Percentiles rank a stretch among this genome's conserved stretches.
These are phyloP conservation scores for Aspergillus sp. DNA, from an alignment of 2,329 filamentous ascomycete species.

Conservation along the genomic window DNA sequence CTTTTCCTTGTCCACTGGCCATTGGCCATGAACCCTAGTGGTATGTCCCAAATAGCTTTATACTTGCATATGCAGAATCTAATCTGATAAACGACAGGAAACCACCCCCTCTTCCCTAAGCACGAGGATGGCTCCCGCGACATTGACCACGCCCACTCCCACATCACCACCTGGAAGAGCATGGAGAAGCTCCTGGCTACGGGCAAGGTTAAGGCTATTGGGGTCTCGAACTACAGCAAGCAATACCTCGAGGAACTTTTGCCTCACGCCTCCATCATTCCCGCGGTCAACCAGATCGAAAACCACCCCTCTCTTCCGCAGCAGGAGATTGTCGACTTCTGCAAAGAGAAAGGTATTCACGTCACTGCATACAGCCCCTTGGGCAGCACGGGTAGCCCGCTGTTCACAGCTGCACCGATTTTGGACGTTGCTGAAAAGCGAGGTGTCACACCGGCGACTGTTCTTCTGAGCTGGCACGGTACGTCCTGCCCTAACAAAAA, in stretches of 20 bases:
- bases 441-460: constrained; percentile 30
- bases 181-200: constrained; percentile 52
- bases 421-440: constrained; percentile 35
- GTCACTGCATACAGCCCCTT: constrained; percentile 46
- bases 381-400: constrained; percentile 35
- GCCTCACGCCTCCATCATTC: constrained; percentile 51
- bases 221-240: constrained; percentile 52
- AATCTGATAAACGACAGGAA: constrained; percentile 15
- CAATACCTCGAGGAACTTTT: constrained; percentile 48
- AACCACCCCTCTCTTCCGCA: constrained; percentile 63
- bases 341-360: constrained; percentile 43
- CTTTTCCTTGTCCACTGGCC: constrained; percentile 80
- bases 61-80: too few relatives aligned
- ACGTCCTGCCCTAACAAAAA: constrained; percentile 8
- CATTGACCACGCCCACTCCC: constrained; percentile 59
- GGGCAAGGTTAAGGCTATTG: constrained; percentile 50
- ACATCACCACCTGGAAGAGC: constrained; percentile 68
- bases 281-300: constrained; percentile 74
- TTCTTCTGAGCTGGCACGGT: constrained; percentile 40
- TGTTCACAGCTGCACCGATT: constrained; percentile 36
- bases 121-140: constrained; percentile 65
- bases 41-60: constrained; percentile 27
- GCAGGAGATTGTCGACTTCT: constrained; percentile 44
- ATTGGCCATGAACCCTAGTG: constrained; percentile 66
- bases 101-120: constrained; percentile 56